Base-by-base conservation (phyloP, 1,139 yeast genomes). In the Pneumocystis oryctolagi region DNA sequence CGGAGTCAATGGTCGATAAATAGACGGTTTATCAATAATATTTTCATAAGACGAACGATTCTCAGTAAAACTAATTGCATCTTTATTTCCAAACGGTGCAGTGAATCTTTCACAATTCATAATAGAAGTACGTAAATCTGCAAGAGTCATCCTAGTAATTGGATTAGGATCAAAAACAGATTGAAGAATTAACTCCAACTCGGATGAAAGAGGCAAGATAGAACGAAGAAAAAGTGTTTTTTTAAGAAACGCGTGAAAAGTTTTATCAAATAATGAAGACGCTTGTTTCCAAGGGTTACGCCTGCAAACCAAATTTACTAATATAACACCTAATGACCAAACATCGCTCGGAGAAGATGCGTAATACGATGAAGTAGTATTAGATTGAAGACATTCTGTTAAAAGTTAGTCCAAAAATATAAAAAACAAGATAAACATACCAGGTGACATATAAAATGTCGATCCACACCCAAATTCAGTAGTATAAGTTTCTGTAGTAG, bases 261-360 rank as follows among this genome's bases (percentile, higher is more conserved):
- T 81, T 59, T 80, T 76, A 69, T 84, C 87, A 59, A 80, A 81
- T 5, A 73, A 73, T 55, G 81, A 75, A 62, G 85, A 80, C 3
- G 96, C 96, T 68, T 84, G 82, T 63, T 89, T 82, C 97, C 97
- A 89, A 25, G 97, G 96, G 71, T 89, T 89, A 72, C 96, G 80
- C 59, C 89, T 84, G 69, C 95, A 87, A 16, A 88, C 80, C 62
- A 89, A 78, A 71, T 89, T 89, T 66, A 89, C 82, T 65, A 89
- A 77, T 42, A 89, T 83, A 35, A 89, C 84, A 2, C 94, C 95
- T 63, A 89, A 76, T 1, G 95, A 86, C 97, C 97, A 89, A 34
- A 88, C 81, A 71, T 89, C 97, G 62, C 92, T 89, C 9, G 88
- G 82, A 53, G 80, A 74, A 0, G 95, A 84, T n/a, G 61, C 60